A percentile compares a stretch with the other conserved stretches of the same genome.
phyloP scores from a whole-genome alignment of 2,329 filamentous ascomycete species.

The Nakataea oryzae region DNA sequence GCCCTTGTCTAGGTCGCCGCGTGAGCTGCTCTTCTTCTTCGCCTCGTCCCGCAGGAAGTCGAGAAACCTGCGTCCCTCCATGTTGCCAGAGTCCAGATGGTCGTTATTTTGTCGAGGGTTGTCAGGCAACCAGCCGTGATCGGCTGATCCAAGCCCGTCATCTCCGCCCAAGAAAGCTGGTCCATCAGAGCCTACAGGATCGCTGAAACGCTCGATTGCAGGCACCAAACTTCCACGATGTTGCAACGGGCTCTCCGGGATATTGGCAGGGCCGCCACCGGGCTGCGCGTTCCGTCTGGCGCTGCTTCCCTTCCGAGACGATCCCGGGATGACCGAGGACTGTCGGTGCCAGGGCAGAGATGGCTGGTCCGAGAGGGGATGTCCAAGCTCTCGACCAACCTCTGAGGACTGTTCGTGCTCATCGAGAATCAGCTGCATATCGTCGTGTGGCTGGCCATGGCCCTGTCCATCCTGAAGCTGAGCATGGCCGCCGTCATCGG shows the following conservation, averaged over 20 bases:
- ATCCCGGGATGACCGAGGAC: conserved; percentile 27
- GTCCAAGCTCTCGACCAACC: conserved; percentile 56
- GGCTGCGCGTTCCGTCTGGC: conserved; percentile 21
- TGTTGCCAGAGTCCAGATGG: conserved; percentile 16
- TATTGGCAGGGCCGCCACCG: conserved; percentile 21
- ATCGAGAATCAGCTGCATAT: conserved; percentile 19
- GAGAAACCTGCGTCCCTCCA: conserved; percentile 34
- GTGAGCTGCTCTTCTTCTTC: conserved; percentile 17
- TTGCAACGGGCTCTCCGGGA: conserved; percentile 25
- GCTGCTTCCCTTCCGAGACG: conserved; percentile 32
- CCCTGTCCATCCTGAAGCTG: conserved; percentile 8
- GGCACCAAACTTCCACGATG: conserved; percentile 22
- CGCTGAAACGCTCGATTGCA: conserved; percentile 37
- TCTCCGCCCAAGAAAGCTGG: conserved; percentile 7
- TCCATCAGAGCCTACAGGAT: conserved; percentile 26
- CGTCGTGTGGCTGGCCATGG: conserved; percentile 14
- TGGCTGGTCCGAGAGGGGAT: conserved; percentile 55
- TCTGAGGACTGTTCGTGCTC: conserved; percentile 41
- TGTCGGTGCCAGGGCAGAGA: conserved; percentile 37
- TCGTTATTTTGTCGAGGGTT: conserved; percentile 7
- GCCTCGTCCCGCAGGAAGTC: conserved; percentile 27
- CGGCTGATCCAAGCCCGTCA: conserved; percentile 20
- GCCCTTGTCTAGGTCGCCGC: conserved; percentile 17
- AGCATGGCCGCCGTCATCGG: conserved; percentile 14
- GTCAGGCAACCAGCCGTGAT: conserved; percentile 10